A percentile compares a stretch with the other conserved stretches of the same genome.
These are phyloP conservation scores for Hypoxylon sp. DNA, from an alignment of 2,329 filamentous ascomycete species.

Conservation along the genomic window DNA sequence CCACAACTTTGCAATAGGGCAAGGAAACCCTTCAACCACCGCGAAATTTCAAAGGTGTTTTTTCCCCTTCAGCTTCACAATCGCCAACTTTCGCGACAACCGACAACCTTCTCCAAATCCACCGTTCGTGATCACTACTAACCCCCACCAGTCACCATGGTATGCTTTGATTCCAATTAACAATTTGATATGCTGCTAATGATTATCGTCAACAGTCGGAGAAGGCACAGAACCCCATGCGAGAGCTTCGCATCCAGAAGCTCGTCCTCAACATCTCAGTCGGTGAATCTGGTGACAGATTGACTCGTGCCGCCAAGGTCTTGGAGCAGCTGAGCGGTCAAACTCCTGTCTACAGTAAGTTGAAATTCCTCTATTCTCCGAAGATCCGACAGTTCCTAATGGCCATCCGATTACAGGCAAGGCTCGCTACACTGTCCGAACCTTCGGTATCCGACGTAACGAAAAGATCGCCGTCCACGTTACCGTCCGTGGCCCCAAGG, in stretches of 20 bases:
- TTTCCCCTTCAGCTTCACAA: constrained; percentile 41
- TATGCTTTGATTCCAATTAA: constrained; percentile 45
- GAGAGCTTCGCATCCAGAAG: constrained; percentile 88
- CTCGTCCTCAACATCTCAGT: constrained; percentile 89
- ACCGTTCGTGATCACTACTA: constrained; percentile 48
- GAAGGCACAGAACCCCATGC: constrained; percentile 98
- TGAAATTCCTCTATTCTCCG: constrained; percentile 31
- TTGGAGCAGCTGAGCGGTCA: constrained; percentile 99
- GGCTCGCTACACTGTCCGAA: constrained; percentile 99
- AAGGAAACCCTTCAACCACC: constrained; percentile 51
- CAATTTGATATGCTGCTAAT: constrained; percentile 46
- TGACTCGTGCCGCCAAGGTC: constrained; percentile 99
- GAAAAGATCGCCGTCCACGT: constrained; percentile 99
- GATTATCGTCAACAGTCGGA: constrained; percentile 70
- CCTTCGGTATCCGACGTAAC: constrained; percentile 99
- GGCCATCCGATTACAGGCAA: constrained; percentile 76
- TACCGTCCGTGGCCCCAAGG: constrained; percentile 98
- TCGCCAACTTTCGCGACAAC: constrained; percentile 38
- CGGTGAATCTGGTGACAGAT: constrained; percentile 99
- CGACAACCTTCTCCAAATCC: constrained; percentile 40
- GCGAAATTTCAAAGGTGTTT: constrained; percentile 40
- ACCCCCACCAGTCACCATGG: constrained; percentile 57
- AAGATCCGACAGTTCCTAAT: constrained; percentile 39
- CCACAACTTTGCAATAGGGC: constrained; percentile 48
- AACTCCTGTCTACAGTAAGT: constrained; percentile 98